Conservation (phyloP, 805 yeast species). For the Lipomyces sp. region DNA sequence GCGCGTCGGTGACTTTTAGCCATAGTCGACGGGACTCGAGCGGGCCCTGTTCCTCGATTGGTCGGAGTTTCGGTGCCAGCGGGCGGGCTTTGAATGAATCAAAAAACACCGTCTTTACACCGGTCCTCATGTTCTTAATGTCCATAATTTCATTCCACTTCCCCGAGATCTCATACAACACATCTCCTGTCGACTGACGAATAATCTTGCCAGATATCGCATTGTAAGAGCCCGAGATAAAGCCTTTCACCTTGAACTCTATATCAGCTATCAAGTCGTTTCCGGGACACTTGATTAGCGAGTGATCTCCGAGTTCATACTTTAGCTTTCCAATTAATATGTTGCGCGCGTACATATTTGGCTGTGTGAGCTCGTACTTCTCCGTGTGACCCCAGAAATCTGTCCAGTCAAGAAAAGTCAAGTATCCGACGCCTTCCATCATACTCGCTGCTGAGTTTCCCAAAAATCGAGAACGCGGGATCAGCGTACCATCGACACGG, state of each 20-base stretch:
- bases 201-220: constrained; percentile 78
- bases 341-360: constrained; percentile 94
- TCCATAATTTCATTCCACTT: constrained; percentile 92
- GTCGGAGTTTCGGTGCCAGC: constrained; percentile 71
- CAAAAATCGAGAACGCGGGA: constrained; percentile 85
- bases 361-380: constrained; percentile 84
- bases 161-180: constrained; percentile 72
- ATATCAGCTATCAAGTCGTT: constrained; percentile 72
- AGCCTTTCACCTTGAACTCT: constrained; percentile 94
- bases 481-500: constrained; percentile 84
- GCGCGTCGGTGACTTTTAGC: constrained; percentile 79
- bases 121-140: constrained; percentile 59
- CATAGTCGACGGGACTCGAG: constrained; percentile 83
- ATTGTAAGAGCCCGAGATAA: constrained; percentile 89
- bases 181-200: constrained; percentile 56
- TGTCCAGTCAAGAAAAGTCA: constrained; percentile 66
- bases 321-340: constrained; percentile 87
- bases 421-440: constrained; percentile 87
- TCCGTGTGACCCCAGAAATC: constrained; percentile 60
- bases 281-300: constrained; percentile 69
- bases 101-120: constrained; percentile 58
- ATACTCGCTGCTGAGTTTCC: constrained; percentile 97
- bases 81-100: constrained; percentile 64
- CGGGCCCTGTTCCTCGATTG: constrained; percentile 76
- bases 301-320: constrained; percentile 90